A percentile compares a stretch with the other conserved stretches of the same genome.
Evolutionary conservation across 2,329 filamentous ascomycete species (phyloP).

Genomic region (Colletotrichum sp.): DNA sequence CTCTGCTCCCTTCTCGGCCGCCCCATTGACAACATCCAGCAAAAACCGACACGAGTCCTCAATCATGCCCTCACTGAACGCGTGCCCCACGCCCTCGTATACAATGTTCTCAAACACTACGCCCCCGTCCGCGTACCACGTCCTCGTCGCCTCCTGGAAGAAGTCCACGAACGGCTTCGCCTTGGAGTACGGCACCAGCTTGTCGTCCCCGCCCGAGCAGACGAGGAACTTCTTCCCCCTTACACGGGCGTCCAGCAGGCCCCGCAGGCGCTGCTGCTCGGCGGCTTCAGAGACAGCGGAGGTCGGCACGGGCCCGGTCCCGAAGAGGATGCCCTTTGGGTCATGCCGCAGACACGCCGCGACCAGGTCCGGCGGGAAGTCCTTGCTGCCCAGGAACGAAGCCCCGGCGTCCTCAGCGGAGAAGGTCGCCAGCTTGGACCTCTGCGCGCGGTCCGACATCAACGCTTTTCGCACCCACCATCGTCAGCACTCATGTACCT

Average conservation of each 20-base stretch:
- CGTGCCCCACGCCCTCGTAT: constrained; percentile 72
- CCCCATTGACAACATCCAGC: constrained; percentile 45
- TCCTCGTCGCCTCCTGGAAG: constrained; percentile 58
- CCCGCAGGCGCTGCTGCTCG: constrained; percentile 48
- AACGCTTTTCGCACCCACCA: constrained; percentile 43
- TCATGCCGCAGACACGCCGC: constrained; percentile 70
- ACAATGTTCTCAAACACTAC: constrained; percentile 69
- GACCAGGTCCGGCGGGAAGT: constrained; percentile 77
- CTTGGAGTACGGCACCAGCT: constrained; percentile 72
- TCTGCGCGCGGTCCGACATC: constrained; percentile 78
- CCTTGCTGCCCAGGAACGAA: constrained; percentile 75
- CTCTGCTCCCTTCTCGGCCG: constrained; percentile 24
- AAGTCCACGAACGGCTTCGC: constrained; percentile 66
- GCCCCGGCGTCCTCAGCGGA: constrained; percentile 59
- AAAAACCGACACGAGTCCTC: constrained; percentile 70
- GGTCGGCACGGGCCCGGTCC: constrained; percentile 41
- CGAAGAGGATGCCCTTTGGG: constrained; percentile 76
- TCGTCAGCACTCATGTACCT: not conserved
- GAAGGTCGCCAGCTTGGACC: constrained; percentile 70
- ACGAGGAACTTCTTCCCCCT: constrained; percentile 69
- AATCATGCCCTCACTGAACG: constrained; percentile 72
- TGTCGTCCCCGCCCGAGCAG: constrained; percentile 71
- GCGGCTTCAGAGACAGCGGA: constrained; percentile 26
- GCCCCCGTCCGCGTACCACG: constrained; percentile 60
- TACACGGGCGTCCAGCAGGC: constrained; percentile 53